These are phyloP conservation scores for Plasmopara muralis DNA, from an alignment of 352 stramenopile species.

Conservation along the genomic window DNA sequence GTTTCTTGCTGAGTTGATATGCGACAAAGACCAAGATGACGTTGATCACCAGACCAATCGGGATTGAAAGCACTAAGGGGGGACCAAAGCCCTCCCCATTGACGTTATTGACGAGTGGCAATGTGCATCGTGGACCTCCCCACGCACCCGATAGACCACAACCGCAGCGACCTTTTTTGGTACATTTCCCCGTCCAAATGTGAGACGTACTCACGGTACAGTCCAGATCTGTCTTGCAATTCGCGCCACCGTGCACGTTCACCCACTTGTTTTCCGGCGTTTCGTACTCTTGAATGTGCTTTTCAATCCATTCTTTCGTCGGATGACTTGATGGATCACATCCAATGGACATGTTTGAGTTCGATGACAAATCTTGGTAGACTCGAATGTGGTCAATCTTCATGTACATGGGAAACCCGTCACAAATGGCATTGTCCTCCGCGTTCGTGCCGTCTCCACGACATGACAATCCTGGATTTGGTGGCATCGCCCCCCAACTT, in stretches of 20 bases:
- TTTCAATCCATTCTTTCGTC: slow-evolving; percentile 45
- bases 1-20: slow-evolving; percentile 23
- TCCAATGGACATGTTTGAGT: slow-evolving; percentile 38
- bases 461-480: slow-evolving; percentile 35
- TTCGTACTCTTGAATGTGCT: slow-evolving; percentile 46
- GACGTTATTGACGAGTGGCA: slow-evolving; percentile 17
- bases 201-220: slow-evolving; percentile 33
- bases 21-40: slow-evolving; percentile 13
- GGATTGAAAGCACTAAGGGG: slow-evolving; percentile 21
- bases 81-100: slow-evolving; percentile 36
- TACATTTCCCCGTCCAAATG: slow-evolving; percentile 34
- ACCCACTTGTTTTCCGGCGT: slow-evolving; percentile 34
- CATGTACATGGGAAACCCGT: slow-evolving; percentile 52
- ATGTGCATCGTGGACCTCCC: slow-evolving; percentile 42
- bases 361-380: slow-evolving; percentile 40
- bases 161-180: slow-evolving; percentile 16
- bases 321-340: slow-evolving; percentile 48
- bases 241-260: slow-evolving; percentile 33
- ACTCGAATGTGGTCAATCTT: slow-evolving; percentile 53
- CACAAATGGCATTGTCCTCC: slow-evolving; percentile 36
- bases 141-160: slow-evolving; percentile 32
- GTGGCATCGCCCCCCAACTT: slow-evolving; percentile 37
- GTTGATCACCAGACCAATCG: slow-evolving; percentile 7
- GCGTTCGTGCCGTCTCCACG: slow-evolving; percentile 24
- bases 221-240: slow-evolving; percentile 33